Base-by-base conservation (phyloP, 2,329 filamentous ascomycete species). In the Phoma sp. region DNA sequence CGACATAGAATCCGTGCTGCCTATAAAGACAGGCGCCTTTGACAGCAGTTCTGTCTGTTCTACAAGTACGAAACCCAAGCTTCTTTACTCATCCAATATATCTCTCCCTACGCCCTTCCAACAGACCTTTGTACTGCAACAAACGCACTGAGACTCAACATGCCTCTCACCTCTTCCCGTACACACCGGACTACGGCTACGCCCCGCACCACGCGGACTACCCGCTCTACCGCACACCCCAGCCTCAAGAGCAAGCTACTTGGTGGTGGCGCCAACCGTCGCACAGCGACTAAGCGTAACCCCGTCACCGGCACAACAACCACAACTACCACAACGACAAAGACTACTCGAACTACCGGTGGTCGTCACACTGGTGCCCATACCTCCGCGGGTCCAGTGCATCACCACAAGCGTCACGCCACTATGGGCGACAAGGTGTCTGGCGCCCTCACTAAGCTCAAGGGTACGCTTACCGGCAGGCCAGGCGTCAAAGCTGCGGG, bases 401-500 rank as follows among this genome's bases (percentile, higher is more conserved):
- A 85, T 57, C 86, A 89, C 70, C 88, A 90, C 48, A 83, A 85
- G 71, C 85, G 89, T 67, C 85, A 87, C 66, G 82, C 85, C 3
- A 84, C 82, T 35, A 78, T 93, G 61, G 88, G 88, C 41, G 90
- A 93, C 78, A 93, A 93, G 76, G 82, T 93, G 64, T 87, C 83
- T 44, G 90, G 90, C 14, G 89, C 89, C 0, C 78, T 93, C 72
- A 80, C 90, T 78, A 90, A 84, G 78, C 75, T 93, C 59, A 86
- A 86, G 74, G 90, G 90, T 7, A 84, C 79, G 48, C 70, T 93
- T 52, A 92, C 87, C 1, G 75, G 84, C 42, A 81, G 86, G 36
- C 87, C 89, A 2, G 90, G 87, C 23, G 77, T 89, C 61, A 93
- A 93, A 86, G 89, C 88, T 71, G 88, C 89, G 63, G 89, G 89